Conservation (phyloP, 768 basidiomycete genomes). For the Calocera viscosa region DNA sequence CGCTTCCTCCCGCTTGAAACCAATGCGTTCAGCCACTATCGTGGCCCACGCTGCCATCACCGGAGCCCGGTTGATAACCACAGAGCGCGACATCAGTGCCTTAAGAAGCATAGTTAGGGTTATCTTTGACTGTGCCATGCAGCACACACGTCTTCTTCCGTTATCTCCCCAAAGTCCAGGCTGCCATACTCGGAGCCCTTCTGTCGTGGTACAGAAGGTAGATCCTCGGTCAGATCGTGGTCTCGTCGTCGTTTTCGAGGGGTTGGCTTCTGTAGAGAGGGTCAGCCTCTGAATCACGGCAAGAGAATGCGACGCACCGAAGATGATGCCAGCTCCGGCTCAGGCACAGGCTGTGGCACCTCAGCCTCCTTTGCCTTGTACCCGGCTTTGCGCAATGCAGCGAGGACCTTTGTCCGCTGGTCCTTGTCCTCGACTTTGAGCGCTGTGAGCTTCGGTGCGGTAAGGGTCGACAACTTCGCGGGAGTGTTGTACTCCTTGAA, state of each 20-base stretch:
- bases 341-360: conserved; percentile 10
- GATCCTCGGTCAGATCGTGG: conserved; percentile 42
- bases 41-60: conserved; percentile 91
- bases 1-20: conserved; percentile 80
- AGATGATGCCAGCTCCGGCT: not conserved
- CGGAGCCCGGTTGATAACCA: conserved; percentile 80
- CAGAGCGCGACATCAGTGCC: conserved; percentile 47
- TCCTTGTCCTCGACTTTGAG: conserved; percentile 54
- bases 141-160: conserved; percentile 53
- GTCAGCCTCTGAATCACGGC: not conserved
- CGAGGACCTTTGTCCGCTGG: conserved; percentile 45
- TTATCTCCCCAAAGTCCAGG: conserved; percentile 58
- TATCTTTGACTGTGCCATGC: not conserved
- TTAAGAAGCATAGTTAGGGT: conserved; percentile 22
- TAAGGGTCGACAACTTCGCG: conserved; percentile 42
- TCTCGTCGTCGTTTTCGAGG: conserved; percentile 34
- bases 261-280: not conserved
- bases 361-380: conserved; percentile 29
- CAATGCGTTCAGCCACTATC: conserved; percentile 70
- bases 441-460: conserved; percentile 44
- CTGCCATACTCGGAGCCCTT: conserved; percentile 41
- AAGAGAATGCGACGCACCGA: conserved; percentile 5
- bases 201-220: conserved; percentile 38
- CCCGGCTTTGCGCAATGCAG: conserved; percentile 53
- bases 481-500: conserved; percentile 61